Evolutionary conservation across 2,329 filamentous ascomycete species (phyloP), one percentile per base, ranked within the genome.

Genomic region (Neonectria ditissima): DNA sequence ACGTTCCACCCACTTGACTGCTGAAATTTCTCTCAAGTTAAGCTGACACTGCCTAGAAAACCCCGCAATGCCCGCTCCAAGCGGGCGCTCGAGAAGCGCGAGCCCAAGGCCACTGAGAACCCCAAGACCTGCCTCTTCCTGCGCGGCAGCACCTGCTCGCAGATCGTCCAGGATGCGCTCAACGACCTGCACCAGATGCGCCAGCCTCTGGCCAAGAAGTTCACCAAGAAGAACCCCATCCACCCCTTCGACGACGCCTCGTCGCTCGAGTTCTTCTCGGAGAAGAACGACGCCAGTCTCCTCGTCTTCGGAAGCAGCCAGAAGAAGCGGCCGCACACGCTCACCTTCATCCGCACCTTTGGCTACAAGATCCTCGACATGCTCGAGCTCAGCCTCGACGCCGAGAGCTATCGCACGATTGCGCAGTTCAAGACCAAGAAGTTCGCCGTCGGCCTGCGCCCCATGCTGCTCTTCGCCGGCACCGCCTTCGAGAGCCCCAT

Each of bases 211-310:
- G 90, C 91, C 68, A 91, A 97, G 80, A 94, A 94, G 71, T 97
- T 99, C 83, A 92, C 89, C 80, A 99, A 98, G 87, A 98, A 98
- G 84, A 99, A 99, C 80, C 86, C 89, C 71, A 91, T 97, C 73
- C 94, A 96, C 80, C 96, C 96, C 2, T 99, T 99, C 80, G 95
- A 97, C 79, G 94, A 97, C 78, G 83, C 92, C 68, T 85, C 91
- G 28, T 95, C 92, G 56, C 87, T 98, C 70, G 93, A 97, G 81
- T 99, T 99, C 84, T 94, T 99, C 84, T 91, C 91, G 67, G 90
- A 94, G 77, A 99, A 98, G 84, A 99, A 99, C 81, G 96, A 99
- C 79, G 90, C 92, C 74, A 92, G 90, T 48, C 83, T 97, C 51
- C 86, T 97, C 69, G 86, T 96, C 69, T 97, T 97, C 74, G 94